Evolutionary conservation across 2,329 filamentous ascomycete genomes (phyloP).

Genomic region (Ilyonectria mors-panacis): DNA sequence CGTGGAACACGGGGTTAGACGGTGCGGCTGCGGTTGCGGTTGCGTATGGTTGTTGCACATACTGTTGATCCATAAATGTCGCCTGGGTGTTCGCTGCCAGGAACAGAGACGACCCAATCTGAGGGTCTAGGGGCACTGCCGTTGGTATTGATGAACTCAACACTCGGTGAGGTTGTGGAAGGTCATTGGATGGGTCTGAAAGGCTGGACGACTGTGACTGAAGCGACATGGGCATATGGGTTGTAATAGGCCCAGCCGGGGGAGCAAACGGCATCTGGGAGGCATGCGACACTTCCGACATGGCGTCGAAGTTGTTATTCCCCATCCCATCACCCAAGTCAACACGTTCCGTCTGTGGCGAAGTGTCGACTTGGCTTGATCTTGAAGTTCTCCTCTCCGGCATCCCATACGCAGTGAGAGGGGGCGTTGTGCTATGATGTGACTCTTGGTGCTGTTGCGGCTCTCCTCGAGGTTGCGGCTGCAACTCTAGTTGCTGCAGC

Average conservation of each 20-base stretch:
- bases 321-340: slow-evolving; percentile 41
- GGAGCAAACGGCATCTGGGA: slow-evolving; percentile 46
- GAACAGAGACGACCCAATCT: slow-evolving; percentile 57
- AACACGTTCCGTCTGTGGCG: slow-evolving; percentile 32
- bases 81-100: slow-evolving; percentile 56
- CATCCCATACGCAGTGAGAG: slow-evolving; percentile 6
- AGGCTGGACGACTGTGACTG: slow-evolving; percentile 41
- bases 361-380: slow-evolving; percentile 37
- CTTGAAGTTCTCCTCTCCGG: slow-evolving; percentile 18
- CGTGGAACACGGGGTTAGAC: slow-evolving; percentile 44
- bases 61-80: slow-evolving; percentile 54
- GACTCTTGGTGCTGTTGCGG: background rate
- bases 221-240: slow-evolving; percentile 42
- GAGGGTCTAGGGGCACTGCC: slow-evolving; percentile 51
- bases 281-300: slow-evolving; percentile 42
- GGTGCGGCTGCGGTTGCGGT: slow-evolving; percentile 42
- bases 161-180: slow-evolving; percentile 44
- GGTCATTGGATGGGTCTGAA: slow-evolving; percentile 32
- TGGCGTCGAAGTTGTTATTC: slow-evolving; percentile 41
- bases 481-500: background rate
- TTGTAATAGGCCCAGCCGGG: slow-evolving; percentile 32
- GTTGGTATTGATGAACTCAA: slow-evolving; percentile 44
- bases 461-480: background rate
- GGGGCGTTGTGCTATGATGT: slow-evolving; percentile 5
- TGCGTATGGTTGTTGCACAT: slow-evolving; percentile 49